A percentile compares a stretch with the other conserved stretches of the same genome.
phyloP scores from a whole-genome alignment of 2,329 filamentous ascomycete genomes.

The Botrytis sinoallii region DNA sequence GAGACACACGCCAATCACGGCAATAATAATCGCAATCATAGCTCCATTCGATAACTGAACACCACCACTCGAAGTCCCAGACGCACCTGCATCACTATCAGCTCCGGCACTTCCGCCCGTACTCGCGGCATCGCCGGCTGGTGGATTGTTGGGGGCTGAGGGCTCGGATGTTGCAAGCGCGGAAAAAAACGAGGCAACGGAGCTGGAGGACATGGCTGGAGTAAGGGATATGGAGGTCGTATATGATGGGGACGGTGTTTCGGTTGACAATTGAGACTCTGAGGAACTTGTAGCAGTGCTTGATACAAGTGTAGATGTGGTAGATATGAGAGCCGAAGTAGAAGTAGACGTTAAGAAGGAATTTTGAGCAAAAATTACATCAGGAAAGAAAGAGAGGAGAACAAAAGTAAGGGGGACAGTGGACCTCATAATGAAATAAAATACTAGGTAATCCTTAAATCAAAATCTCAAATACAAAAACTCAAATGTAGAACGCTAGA shows the following conservation, averaged over 20 bases:
- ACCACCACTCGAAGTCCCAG: conserved; percentile 57
- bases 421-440: conserved; percentile 6
- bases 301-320: not conserved
- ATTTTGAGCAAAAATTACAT: conserved; percentile 29
- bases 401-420: conserved; percentile 15
- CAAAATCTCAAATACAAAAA: not conserved
- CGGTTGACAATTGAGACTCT: conserved; percentile 16
- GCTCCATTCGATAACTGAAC: conserved; percentile 65
- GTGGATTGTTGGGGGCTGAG: conserved; percentile 33
- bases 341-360: not conserved
- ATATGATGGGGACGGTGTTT: conserved; percentile 23
- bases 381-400: conserved; percentile 28
- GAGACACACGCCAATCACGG: conserved; percentile 64
- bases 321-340: not conserved
- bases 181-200: conserved; percentile 34
- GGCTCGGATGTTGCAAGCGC: conserved; percentile 34
- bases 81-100: conserved; percentile 60
- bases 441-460: not conserved
- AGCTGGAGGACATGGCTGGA: conserved; percentile 37
- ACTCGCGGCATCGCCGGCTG: conserved; percentile 36
- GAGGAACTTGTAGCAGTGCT: not conserved
- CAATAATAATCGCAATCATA: conserved; percentile 70
- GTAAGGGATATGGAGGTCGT: conserved; percentile 29
- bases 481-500: not conserved
- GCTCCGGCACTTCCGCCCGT: conserved; percentile 41